Evolutionary conservation across 257 asterid species (phyloP).

Genomic region (Misopates orontium): DNA sequence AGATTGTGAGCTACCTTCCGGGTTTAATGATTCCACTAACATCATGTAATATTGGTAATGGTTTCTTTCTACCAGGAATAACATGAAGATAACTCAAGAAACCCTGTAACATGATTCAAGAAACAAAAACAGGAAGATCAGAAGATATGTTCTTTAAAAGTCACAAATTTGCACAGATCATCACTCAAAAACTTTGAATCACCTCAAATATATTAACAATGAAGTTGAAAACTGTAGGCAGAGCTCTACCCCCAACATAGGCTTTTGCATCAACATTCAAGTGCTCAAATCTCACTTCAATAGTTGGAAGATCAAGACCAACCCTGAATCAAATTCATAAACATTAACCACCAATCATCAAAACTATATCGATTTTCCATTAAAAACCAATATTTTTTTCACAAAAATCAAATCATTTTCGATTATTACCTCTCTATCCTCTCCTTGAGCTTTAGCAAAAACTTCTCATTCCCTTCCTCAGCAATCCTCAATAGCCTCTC

Average conservation of each 20-base stretch:
- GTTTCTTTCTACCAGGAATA: conserved; percentile 69
- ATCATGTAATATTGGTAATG: conserved; percentile 72
- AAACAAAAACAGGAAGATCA: conserved; percentile 6
- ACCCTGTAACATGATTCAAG: conserved; percentile 43
- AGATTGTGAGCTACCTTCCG: conserved; percentile 54
- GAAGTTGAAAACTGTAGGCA: conserved; percentile 78
- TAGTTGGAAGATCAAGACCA: conserved; percentile 73
- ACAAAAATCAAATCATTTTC: background rate
- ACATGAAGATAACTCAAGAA: conserved; percentile 55
- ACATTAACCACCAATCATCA: background rate
- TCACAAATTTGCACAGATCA: background rate
- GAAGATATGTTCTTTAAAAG: background rate
- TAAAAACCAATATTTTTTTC: background rate
- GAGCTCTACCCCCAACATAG: conserved; percentile 76
- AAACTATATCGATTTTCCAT: background rate
- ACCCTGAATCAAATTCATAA: conserved; percentile 49
- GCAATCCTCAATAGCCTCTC: conserved; percentile 66
- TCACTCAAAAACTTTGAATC: conserved; percentile 3
- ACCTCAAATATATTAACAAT: conserved; percentile 73
- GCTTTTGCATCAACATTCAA: conserved; percentile 80
- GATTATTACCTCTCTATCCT: conserved; percentile 63
- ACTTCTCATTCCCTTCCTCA: conserved; percentile 84
- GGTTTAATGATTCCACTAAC: conserved; percentile 81
- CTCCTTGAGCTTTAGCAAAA: conserved; percentile 62
- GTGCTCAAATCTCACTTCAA: conserved; percentile 82